These are phyloP conservation scores for Lodderomyces pseudojiufengensis DNA, from an alignment of 1,139 yeast genomes.

Conservation along the genomic window DNA sequence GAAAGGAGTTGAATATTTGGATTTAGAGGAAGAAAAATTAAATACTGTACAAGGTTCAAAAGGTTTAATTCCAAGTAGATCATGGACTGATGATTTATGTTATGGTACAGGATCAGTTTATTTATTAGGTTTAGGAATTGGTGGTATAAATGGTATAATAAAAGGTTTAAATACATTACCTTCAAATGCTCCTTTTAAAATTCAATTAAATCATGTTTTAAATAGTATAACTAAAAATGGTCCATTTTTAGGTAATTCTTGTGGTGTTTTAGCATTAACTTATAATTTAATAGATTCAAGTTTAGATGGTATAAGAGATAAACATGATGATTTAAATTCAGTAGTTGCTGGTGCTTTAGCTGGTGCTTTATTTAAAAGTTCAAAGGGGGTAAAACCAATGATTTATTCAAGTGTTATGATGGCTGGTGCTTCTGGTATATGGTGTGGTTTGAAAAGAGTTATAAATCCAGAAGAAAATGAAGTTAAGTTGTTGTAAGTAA, in stretches of 20 bases:
- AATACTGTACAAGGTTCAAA: conserved; percentile 78
- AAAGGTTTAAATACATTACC: conserved; percentile 84
- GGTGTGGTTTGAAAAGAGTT: conserved; percentile 80
- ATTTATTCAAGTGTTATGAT: conserved; percentile 79
- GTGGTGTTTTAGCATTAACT: conserved; percentile 88
- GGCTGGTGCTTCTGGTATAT: conserved; percentile 87
- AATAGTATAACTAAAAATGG: conserved; percentile 94
- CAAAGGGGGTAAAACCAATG: conserved; percentile 85
- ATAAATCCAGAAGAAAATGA: conserved; percentile 11
- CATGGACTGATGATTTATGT: conserved; percentile 96
- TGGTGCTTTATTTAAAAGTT: conserved; percentile 86
- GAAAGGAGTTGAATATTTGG: conserved; percentile 84
- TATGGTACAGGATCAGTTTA: conserved; percentile 97
- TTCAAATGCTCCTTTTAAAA: conserved; percentile 64
- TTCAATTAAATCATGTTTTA: conserved; percentile 82
- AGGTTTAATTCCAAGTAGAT: conserved; percentile 89
- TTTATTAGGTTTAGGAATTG: conserved; percentile 69
- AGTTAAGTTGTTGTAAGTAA: no score
- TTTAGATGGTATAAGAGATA: conserved; percentile 77
- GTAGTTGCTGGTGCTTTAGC: conserved; percentile 86
- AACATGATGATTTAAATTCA: conserved; percentile 83
- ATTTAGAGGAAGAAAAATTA: conserved; percentile 76
- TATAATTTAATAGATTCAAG: conserved; percentile 82
- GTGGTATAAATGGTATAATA: conserved; percentile 84
- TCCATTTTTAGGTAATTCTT: conserved; percentile 90